A percentile compares a stretch with the other conserved stretches of the same genome.
These are phyloP conservation scores for Termitomyces sp. DNA, from an alignment of 768 basidiomycete genomes.

Conservation along the genomic window DNA sequence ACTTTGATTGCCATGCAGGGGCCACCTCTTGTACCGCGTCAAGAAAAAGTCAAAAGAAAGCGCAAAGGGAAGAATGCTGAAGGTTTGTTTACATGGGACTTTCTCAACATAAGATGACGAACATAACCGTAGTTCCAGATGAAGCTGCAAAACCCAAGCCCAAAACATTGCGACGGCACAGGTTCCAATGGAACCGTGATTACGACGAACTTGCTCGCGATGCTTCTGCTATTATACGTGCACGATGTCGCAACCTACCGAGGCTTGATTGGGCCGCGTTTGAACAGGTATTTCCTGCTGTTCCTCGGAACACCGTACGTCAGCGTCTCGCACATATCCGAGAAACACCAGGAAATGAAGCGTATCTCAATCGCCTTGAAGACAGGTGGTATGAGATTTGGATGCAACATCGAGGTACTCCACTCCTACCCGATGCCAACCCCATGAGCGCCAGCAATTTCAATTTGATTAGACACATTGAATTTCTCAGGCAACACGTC, in stretches of 20 bases:
- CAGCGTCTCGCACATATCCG: conserved; percentile 58
- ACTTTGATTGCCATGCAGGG: conserved; percentile 47
- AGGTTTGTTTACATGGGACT: conserved; percentile 16
- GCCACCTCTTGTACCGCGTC: conserved; percentile 27
- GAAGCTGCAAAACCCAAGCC: conserved; percentile 14
- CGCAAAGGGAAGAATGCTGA: conserved; percentile 25
- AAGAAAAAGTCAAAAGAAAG: conserved; percentile 24
- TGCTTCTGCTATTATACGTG: conserved; percentile 74
- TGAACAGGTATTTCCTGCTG: conserved; percentile 73
- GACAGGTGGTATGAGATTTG: conserved; percentile 79
- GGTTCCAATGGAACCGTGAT: conserved; percentile 81
- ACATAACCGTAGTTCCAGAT: neutral
- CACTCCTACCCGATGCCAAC: conserved; percentile 65
- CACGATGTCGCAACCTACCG: conserved; percentile 58
- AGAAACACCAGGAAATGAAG: conserved; percentile 58
- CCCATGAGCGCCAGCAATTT: conserved; percentile 66
- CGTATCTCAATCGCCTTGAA: conserved; percentile 75
- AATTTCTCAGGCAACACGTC: conserved; percentile 73
- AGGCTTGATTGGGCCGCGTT: conserved; percentile 69
- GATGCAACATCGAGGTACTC: conserved; percentile 62
- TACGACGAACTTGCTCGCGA: conserved; percentile 89
- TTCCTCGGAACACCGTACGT: conserved; percentile 68
- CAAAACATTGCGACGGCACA: conserved; percentile 41
- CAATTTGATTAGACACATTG: conserved; percentile 73
- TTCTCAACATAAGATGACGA: neutral